phyloP scores from a whole-genome alignment of 306 rosid genomes.

The Inga leiocalycina region DNA sequence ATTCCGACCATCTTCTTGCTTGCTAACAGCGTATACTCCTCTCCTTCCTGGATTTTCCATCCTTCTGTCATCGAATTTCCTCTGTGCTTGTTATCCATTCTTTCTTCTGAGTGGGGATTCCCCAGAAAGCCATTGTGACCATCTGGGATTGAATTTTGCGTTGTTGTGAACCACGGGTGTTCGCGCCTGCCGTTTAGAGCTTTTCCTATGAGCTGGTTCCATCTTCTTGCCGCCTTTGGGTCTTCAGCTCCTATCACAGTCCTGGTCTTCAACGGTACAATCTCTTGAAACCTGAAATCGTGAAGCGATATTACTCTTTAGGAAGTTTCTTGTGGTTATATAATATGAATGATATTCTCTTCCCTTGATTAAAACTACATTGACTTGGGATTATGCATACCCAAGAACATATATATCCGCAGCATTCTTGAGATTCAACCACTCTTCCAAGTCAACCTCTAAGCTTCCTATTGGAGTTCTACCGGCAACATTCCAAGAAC shows the following conservation, averaged over 20 bases:
- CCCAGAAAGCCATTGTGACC: slow-evolving; percentile 35
- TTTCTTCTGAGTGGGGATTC: slow-evolving; percentile 26
- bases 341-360: not conserved
- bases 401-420: slow-evolving; percentile 94
- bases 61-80: slow-evolving; percentile 25
- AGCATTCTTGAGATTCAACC: slow-evolving; percentile 52
- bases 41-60: slow-evolving; percentile 32
- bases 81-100: slow-evolving; percentile 10
- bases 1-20: slow-evolving; percentile 99
- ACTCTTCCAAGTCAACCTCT: not conserved
- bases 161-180: slow-evolving; percentile 61
- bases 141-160: slow-evolving; percentile 40
- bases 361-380: too few relatives aligned
- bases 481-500: slow-evolving; percentile 16
- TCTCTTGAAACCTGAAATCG: slow-evolving; percentile 79
- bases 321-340: not conserved
- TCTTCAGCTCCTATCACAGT: slow-evolving; percentile 89
- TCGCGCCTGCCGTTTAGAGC: slow-evolving; percentile 60
- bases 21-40: slow-evolving; percentile 61
- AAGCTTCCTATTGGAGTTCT: slow-evolving; percentile 5
- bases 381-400: slow-evolving; percentile 48
- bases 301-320: not conserved
- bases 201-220: slow-evolving; percentile 80
- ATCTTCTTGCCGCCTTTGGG: slow-evolving; percentile 67
- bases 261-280: slow-evolving; percentile 79